Conservation (phyloP, 1,284 basidiomycete species). For the Sanghuangporus baumii region DNA sequence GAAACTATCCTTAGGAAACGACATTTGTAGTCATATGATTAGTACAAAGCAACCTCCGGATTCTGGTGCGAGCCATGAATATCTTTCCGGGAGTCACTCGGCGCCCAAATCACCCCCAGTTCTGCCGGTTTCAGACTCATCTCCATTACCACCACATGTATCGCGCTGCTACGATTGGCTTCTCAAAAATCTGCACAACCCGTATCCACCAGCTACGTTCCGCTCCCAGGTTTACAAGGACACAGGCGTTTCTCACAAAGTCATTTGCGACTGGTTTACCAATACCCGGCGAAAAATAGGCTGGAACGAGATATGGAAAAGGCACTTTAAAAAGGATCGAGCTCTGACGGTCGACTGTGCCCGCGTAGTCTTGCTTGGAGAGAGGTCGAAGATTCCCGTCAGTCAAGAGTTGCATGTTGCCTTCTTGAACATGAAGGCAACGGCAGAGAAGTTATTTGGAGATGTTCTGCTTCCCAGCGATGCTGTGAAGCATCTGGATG, state of each 20-base stretch:
- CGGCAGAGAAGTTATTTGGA: slow-evolving; percentile 29
- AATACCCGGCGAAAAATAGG: slow-evolving; percentile 46
- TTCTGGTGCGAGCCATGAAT: no score
- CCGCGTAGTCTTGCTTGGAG: slow-evolving; percentile 31
- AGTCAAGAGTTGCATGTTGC: slow-evolving; percentile 24
- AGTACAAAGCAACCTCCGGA: no score
- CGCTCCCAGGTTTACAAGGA: slow-evolving; percentile 27
- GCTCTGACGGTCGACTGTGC: slow-evolving; percentile 37
- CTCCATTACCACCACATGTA: no score
- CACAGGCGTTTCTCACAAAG: slow-evolving; percentile 24
- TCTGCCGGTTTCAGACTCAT: no score
- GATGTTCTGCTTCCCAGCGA: neutral
- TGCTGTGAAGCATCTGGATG: neutral
- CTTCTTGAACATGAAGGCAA: slow-evolving; percentile 31
- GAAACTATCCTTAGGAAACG: no score
- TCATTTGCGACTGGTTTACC: slow-evolving; percentile 46
- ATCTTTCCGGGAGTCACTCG: no score
- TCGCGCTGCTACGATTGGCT: slow-evolving; percentile 33
- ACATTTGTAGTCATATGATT: no score
- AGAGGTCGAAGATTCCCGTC: slow-evolving; percentile 24
- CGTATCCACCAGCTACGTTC: slow-evolving; percentile 36
- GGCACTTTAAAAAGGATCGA: slow-evolving; percentile 33
- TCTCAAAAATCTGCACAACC: slow-evolving; percentile 40
- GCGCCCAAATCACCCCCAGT: no score
- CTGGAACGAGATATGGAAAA: slow-evolving; percentile 39